Percentiles rank a stretch among this genome's conserved stretches.
Evolutionary conservation across 495 filamentous ascomycete species (phyloP).

Genomic region (Evansstolkia leycettana): DNA sequence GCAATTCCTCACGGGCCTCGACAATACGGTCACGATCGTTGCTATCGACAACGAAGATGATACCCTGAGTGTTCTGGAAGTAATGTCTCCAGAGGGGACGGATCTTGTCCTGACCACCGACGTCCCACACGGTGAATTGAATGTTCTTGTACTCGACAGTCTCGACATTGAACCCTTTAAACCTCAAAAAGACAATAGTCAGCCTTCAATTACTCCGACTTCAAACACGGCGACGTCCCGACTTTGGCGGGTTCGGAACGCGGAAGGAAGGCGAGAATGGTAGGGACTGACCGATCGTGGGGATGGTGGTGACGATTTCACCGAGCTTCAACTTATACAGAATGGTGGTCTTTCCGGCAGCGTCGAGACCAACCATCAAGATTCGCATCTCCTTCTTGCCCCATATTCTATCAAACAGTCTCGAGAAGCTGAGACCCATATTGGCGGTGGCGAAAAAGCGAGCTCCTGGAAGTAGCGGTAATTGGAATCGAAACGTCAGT

Average conservation of each 20-base stretch:
- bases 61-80: constrained; percentile 99
- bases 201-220: background rate
- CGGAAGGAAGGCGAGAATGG: background rate
- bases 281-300: constrained; percentile 82
- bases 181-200: constrained; percentile 2
- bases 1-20: constrained; percentile 97
- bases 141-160: constrained; percentile 99
- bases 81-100: constrained; percentile 99
- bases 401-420: constrained; percentile 88
- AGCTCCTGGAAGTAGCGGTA: constrained; percentile 1
- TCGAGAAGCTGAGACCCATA: constrained; percentile 93
- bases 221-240: background rate
- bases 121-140: constrained; percentile 99
- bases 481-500: background rate
- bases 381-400: constrained; percentile 99
- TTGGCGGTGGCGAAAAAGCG: constrained; percentile 37
- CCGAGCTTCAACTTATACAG: constrained; percentile 99
- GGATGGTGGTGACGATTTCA: constrained; percentile 99
- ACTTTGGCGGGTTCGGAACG: constrained; percentile 4
- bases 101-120: constrained; percentile 99
- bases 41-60: constrained; percentile 99
- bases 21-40: constrained; percentile 99
- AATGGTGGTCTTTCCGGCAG: constrained; percentile 99
- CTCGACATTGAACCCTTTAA: constrained; percentile 96
- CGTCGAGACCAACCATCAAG: constrained; percentile 98